phyloP scores from a whole-genome alignment of 106 monocot species.

The Allium sativum region DNA sequence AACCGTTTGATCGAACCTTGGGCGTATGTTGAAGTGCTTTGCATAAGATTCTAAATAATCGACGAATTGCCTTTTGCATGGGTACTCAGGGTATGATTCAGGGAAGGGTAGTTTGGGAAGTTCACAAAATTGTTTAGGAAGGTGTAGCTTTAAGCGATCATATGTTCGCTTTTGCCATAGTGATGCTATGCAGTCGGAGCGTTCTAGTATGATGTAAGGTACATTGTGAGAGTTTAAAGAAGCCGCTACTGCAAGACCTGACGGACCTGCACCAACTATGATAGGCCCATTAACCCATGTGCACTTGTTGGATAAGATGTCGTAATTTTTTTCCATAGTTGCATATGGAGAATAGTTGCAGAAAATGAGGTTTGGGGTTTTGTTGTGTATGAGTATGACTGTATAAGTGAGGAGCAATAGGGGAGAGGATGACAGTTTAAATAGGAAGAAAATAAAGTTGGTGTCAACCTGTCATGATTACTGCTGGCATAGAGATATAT shows the following conservation, averaged over 20 bases:
- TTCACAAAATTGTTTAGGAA: constrained; percentile 46
- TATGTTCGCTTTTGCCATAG: constrained; percentile 43
- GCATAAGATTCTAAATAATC: constrained; percentile 31
- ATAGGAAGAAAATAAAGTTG: constrained; percentile 1
- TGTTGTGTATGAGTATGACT: not conserved
- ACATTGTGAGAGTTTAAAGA: constrained; percentile 20
- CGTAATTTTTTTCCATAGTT: not conserved
- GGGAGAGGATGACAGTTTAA: constrained; percentile 5
- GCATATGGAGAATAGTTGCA: not conserved
- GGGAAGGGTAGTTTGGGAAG: constrained; percentile 36
- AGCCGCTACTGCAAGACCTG: constrained; percentile 35
- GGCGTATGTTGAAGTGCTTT: constrained; percentile 19
- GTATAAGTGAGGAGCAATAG: not conserved
- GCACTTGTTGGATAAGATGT: constrained; percentile 13
- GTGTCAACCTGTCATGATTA: not conserved
- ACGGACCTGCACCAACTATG: constrained; percentile 39
- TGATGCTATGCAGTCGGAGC: constrained; percentile 35
- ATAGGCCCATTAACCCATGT: constrained; percentile 41
- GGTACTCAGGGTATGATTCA: constrained; percentile 28
- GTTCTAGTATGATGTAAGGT: constrained; percentile 34
- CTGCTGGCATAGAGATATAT: too few species aligned
- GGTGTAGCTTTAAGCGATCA: constrained; percentile 39
- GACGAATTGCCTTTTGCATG: constrained; percentile 25
- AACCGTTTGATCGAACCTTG: constrained; percentile 26
- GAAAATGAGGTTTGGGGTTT: not conserved